Percentiles rank a stretch among this genome's conserved stretches.
Evolutionary conservation across 2,329 filamentous ascomycete genomes (phyloP).

Genomic region (Cladophialophora psammophila): DNA sequence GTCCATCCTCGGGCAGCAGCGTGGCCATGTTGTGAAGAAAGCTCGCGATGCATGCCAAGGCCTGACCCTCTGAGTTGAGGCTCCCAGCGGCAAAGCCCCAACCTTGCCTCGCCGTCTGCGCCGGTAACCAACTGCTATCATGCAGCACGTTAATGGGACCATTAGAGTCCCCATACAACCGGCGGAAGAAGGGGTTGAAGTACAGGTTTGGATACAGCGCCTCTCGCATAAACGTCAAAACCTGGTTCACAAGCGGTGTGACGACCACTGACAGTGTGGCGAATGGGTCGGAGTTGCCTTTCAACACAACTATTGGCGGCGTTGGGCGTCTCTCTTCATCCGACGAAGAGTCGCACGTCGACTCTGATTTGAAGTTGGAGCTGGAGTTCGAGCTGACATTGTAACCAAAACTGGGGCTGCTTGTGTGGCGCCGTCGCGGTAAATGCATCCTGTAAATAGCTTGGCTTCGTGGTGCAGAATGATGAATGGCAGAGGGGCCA

Average conservation of each 20-base stretch:
- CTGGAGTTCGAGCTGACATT: too few species aligned
- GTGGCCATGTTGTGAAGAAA: conserved; percentile 15
- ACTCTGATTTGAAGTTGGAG: neutral
- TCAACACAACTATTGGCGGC: neutral
- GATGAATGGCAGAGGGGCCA: neutral
- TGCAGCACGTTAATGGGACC: conserved; percentile 9
- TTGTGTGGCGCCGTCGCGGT: neutral
- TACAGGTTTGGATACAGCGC: conserved; percentile 10
- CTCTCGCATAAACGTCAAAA: conserved; percentile 9
- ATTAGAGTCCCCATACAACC: neutral
- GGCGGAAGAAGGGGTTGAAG: conserved; percentile 12
- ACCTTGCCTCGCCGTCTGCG: neutral
- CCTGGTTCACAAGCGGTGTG: conserved; percentile 10
- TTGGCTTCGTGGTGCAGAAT: neutral
- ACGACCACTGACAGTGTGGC: neutral
- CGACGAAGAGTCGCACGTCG: neutral
- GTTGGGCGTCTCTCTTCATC: neutral
- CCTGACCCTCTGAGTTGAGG: neutral
- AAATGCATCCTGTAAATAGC: conserved; percentile 7
- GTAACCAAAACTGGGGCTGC: neutral
- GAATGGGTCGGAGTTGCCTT: conserved; percentile 15
- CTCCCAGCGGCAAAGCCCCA: conserved; percentile 7
- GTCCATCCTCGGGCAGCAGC: conserved; percentile 5
- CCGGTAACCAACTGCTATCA: conserved; percentile 13
- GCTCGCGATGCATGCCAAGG: conserved; percentile 11